phyloP scores from a whole-genome alignment of 441 rosid genomes.

The Bruguiera hainesii region DNA sequence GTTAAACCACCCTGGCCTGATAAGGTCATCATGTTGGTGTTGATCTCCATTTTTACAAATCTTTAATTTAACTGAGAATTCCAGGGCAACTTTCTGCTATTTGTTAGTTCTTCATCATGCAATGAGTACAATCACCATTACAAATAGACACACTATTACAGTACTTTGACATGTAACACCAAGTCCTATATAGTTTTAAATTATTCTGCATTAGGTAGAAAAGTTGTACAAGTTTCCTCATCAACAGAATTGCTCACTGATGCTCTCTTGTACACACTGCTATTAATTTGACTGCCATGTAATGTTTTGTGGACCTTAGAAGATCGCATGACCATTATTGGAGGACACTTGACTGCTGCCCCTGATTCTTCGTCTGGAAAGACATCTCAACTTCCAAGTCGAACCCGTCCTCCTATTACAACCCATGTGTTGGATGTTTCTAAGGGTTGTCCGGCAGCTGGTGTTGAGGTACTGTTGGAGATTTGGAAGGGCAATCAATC shows the following conservation, averaged over 20 bases:
- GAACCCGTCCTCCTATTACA: constrained; percentile 80
- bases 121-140: neutral
- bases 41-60: neutral
- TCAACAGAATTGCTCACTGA: neutral
- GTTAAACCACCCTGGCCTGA: no score
- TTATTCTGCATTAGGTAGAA: no score
- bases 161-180: neutral
- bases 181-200: neutral
- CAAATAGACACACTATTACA: neutral
- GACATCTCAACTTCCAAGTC: constrained; percentile 36
- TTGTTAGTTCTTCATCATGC: neutral
- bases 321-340: constrained; percentile 63
- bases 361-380: constrained; percentile 35
- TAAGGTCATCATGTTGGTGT: neutral
- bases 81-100: neutral
- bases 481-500: constrained; percentile 51
- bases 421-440: constrained; percentile 90
- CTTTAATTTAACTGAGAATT: neutral
- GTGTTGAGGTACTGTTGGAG: constrained; percentile 63
- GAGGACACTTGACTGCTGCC: constrained; percentile 56
- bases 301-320: constrained; percentile 33
- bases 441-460: constrained; percentile 73
- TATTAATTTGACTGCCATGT: constrained; percentile 10
- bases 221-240: neutral
- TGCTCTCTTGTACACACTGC: constrained; percentile 1